phyloP scores from a whole-genome alignment of 1,139 yeast genomes.

The Diutina pseudorugosa region DNA sequence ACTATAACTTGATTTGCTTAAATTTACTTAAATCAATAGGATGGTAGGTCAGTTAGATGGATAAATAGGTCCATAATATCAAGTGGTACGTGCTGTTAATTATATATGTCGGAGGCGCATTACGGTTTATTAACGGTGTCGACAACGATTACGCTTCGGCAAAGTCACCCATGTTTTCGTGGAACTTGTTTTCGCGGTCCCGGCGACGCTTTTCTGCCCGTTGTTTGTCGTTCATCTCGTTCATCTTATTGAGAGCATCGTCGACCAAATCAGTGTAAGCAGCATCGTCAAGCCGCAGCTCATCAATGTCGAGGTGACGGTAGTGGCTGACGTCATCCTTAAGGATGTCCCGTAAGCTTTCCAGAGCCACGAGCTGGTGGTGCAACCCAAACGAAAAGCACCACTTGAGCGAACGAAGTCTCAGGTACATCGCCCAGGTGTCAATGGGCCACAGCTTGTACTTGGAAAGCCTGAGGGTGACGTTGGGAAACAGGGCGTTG shows the following conservation, averaged over 20 bases:
- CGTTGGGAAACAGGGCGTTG: not conserved
- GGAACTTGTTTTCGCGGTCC: not conserved
- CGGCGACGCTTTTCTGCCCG: not conserved
- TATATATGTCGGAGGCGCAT: not conserved
- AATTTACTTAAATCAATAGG: too few species aligned
- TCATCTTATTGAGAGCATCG: not conserved
- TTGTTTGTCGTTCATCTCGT: not conserved
- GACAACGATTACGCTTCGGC: not conserved
- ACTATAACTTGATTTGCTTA: too few species aligned
- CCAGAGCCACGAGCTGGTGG: constrained; percentile 44
- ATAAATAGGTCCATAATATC: too few species aligned
- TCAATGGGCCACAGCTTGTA: constrained; percentile 47
- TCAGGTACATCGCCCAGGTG: constrained; percentile 53
- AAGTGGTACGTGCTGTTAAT: too few species aligned
- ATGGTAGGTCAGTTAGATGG: too few species aligned
- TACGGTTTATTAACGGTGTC: too few species aligned
- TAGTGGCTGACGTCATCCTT: not conserved
- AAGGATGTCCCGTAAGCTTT: constrained; percentile 15
- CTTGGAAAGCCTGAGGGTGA: constrained; percentile 34
- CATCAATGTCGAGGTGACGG: not conserved
- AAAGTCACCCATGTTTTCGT: not conserved
- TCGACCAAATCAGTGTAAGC: not conserved
- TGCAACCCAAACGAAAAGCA: constrained; percentile 61
- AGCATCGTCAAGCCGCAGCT: not conserved
- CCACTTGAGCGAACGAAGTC: constrained; percentile 57